Base-by-base conservation (phyloP, 352 stramenopile genomes). In the Phytophthora colocasiae region DNA sequence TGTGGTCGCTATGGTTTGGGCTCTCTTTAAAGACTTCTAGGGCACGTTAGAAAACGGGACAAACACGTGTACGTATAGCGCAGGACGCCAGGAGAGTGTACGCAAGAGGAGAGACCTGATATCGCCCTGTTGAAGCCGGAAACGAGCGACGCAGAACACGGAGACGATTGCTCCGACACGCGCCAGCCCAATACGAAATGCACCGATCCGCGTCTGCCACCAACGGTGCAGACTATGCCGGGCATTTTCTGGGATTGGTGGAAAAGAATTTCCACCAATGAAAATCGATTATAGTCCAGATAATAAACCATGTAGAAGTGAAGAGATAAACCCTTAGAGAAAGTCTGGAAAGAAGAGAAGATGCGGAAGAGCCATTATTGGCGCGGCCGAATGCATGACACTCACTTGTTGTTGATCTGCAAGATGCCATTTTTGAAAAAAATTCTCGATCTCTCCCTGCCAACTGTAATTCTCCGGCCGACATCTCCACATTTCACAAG, bases 181-280 rank as follows among this genome's bases (percentile, higher is more conserved):
- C 19, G 39, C 49, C 27, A 52, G 57, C 24, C 46, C 52, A 72
- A 66, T 63, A 43, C 9, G 17, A 73, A 70, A 61, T 70, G 54
- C 31, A 4, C 45, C 59, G 49, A 71, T 70, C 59, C 59, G 59
- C 46, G 53, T 64, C 26, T 53, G 64, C 67, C 61, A 72, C 68
- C 68, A 76, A 73, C 36, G 26, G 66, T 61, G 45, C 39, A 24
- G 54, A 63, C 51, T 69, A 62, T 69, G 45, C 45, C 51, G 46
- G 45, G 29, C 32, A 14, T 41, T 34, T 0, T 1, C 2, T 39
- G 2, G 8, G 54, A 74, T 75, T 75, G 66, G 66, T 43, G 14
- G 43, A 68, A 61, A 71, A 49, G 24, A 2, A 15, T 50, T 39
- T 38, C 2, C 12, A 10, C 48, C 51, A 57, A 57, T 57, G 11